Evolutionary conservation across 306 rosid genomes (phyloP), one percentile per base, ranked within the genome.

Genomic region (Begonia masoniana): DNA sequence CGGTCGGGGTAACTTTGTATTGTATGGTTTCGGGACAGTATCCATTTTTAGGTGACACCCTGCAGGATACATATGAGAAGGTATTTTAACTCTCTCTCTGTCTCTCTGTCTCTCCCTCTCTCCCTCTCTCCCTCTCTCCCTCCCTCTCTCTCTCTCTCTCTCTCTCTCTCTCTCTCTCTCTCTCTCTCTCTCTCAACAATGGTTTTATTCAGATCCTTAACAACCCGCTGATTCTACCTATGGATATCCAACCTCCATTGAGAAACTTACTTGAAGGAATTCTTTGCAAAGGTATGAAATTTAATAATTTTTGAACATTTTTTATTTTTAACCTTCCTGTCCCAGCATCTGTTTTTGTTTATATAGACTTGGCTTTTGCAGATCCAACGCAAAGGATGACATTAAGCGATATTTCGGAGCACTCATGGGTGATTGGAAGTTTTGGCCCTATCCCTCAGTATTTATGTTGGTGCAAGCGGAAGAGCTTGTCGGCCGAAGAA

Each of bases 1-100:
- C 99, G 1, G 82, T 92, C 50, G 99, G 99, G 63, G 82, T 92
- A 58, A 86, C 96, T 63, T 66, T 92, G 76, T 92, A 92, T 76
- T 92, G 88, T 72, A 79, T 92, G 99, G 56, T 86, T 43, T 58
- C 83, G 58, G 99, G 99, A 21, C 79, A 76, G 43, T 83, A 83
- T 71, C 99, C 99, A 39, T 92, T 86, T 76, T 88, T 92, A 19
- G 99, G 99, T 61, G 99, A 92, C 66, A 78, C 99, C 15, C 85
- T 92, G 65, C 99, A 92, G 73, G 99, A 92, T 57, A 92, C 99
- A 13, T 91, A 91, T 57, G 99, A 92, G 65, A 86, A 68, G 81
- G 99, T 91, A 78, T 26, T 58, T 16, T 46, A 46, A 58, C 24
- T 54, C 51, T 12, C 16, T 47, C 16, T 31, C 9, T 7, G 9